These are phyloP conservation scores for Candida chilensis DNA, from an alignment of 805 yeast genomes.

Conservation along the genomic window DNA sequence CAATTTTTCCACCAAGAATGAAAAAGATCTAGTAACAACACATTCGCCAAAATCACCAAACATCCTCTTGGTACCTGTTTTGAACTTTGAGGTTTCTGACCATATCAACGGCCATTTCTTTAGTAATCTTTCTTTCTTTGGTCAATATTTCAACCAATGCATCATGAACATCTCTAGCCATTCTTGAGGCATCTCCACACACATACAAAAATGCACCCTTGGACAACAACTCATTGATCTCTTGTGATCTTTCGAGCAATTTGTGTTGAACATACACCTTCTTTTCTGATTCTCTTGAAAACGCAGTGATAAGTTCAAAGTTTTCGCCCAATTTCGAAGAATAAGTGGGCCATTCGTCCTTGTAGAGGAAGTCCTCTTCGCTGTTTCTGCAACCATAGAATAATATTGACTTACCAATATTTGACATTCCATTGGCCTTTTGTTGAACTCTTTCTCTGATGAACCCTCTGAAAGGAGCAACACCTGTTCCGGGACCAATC, in stretches of 20 bases:
- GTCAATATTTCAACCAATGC: conserved; percentile 57
- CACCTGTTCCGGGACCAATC: conserved; percentile 98
- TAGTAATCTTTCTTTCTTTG: conserved; percentile 51
- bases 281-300: conserved; percentile 62
- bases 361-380: conserved; percentile 75
- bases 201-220: conserved; percentile 85
- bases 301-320: conserved; percentile 75
- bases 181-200: conserved; percentile 93
- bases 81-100: conserved; percentile 72
- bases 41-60: too few relatives aligned
- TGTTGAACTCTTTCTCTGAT: conserved; percentile 74
- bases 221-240: conserved; percentile 44
- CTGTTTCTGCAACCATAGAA: conserved; percentile 84
- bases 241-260: conserved; percentile 41
- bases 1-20: too few relatives aligned
- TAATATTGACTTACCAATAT: conserved; percentile 63
- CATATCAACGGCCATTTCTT: conserved; percentile 65
- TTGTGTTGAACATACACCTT: conserved; percentile 83
- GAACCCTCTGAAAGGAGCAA: conserved; percentile 96
- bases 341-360: conserved; percentile 83
- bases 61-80: conserved; percentile 94
- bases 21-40: too few relatives aligned
- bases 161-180: conserved; percentile 90
- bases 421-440: conserved; percentile 33
- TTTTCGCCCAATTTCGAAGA: conserved; percentile 47